Percentiles rank a stretch among this genome's conserved stretches.
Evolutionary conservation across 1,284 basidiomycete genomes (phyloP).

Genomic region (Apiotrichum mycotoxinovorans): DNA sequence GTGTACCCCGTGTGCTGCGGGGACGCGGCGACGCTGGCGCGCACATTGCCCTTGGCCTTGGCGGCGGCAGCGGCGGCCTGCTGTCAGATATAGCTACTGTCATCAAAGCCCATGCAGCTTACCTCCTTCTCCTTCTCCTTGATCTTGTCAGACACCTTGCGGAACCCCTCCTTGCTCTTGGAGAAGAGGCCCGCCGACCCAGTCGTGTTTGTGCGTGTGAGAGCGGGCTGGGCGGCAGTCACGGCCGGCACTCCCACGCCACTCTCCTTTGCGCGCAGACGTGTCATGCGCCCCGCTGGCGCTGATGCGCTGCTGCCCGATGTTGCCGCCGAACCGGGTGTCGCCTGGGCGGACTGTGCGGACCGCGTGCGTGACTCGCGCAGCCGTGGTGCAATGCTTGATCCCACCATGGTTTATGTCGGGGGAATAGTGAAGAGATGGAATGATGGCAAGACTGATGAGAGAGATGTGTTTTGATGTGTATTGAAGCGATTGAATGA

Average conservation of each 20-base stretch:
- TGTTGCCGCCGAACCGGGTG: too few species aligned
- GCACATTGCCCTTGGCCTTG: not conserved
- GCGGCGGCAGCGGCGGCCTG: not conserved
- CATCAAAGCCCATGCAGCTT: not conserved
- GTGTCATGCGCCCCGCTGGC: constrained; percentile 18
- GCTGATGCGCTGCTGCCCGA: not conserved
- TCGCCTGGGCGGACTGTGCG: too few species aligned
- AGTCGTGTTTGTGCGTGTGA: not conserved
- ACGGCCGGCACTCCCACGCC: constrained; percentile 4
- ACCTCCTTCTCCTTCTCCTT: constrained; percentile 33
- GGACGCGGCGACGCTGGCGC: not conserved
- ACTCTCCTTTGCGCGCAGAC: constrained; percentile 27
- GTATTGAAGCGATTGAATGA: too few species aligned
- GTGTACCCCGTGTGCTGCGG: constrained; percentile 1
- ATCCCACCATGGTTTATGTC: too few species aligned
- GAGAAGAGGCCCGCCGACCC: constrained; percentile 26
- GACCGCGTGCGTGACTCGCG: too few species aligned
- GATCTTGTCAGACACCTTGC: constrained; percentile 43
- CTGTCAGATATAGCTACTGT: constrained; percentile 1
- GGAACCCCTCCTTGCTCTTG: constrained; percentile 37
- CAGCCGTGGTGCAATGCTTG: too few species aligned
- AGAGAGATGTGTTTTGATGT: too few species aligned
- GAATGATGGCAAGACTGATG: too few species aligned
- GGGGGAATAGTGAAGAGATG: too few species aligned
- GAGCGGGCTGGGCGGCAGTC: not conserved